phyloP scores from a whole-genome alignment of 495 filamentous ascomycete species.

The Aspergillus affinis region DNA sequence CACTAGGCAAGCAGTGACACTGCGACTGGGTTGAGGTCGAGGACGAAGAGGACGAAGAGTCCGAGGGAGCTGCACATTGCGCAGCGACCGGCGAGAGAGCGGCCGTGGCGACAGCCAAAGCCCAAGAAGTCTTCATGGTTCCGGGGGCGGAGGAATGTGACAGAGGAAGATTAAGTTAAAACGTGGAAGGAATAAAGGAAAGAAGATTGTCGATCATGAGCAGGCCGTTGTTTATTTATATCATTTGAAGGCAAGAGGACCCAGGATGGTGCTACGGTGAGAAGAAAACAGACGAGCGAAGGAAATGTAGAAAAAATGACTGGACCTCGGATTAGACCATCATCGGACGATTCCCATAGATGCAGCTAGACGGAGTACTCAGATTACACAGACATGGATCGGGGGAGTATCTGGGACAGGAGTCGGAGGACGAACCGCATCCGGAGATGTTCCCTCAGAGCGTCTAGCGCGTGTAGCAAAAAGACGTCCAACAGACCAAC shows the following conservation, averaged over 20 bases:
- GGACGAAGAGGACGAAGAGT: too few species aligned
- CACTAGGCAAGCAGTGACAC: conserved; percentile 38
- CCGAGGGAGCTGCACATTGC: neutral
- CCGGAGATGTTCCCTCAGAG: conserved; percentile 20
- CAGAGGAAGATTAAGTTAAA: neutral
- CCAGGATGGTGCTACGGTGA: neutral
- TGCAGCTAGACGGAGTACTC: too few species aligned
- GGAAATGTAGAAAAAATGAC: neutral
- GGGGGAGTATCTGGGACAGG: too few species aligned
- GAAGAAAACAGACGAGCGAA: neutral
- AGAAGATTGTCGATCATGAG: neutral
- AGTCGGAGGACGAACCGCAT: neutral
- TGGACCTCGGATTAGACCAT: neutral
- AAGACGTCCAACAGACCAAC: neutral
- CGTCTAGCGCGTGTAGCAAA: conserved; percentile 10
- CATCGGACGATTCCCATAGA: neutral
- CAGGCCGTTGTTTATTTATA: neutral
- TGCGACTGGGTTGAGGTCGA: conserved; percentile 5
- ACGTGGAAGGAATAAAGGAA: neutral
- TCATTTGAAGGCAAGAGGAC: neutral
- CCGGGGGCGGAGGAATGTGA: conserved; percentile 10
- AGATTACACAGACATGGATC: too few species aligned
- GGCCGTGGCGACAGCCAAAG: conserved; percentile 18
- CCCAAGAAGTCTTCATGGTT: conserved; percentile 31
- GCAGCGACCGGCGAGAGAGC: conserved; percentile 24